Evolutionary conservation across 2,329 filamentous ascomycete genomes (phyloP).

Genomic region (Lizonia empirigonia): DNA sequence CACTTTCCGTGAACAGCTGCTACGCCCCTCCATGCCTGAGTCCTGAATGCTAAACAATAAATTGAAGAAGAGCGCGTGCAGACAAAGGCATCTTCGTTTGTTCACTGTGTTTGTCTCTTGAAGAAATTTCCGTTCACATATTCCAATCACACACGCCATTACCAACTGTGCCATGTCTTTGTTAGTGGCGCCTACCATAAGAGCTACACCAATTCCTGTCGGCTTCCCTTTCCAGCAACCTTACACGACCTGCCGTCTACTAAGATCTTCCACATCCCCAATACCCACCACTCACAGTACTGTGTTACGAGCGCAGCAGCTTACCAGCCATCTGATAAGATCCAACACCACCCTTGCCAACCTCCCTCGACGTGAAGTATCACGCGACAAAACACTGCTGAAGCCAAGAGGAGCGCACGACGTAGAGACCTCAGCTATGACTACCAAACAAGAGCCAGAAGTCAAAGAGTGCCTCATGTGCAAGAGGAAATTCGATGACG

Average conservation of each 20-base stretch:
- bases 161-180: no score
- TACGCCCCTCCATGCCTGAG: no score
- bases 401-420: neutral
- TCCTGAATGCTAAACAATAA: no score
- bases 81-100: no score
- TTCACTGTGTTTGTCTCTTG: no score
- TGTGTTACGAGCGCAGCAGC: conserved; percentile 7
- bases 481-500: conserved; percentile 5
- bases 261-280: conserved; percentile 20
- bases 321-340: conserved; percentile 12
- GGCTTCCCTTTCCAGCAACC: conserved; percentile 20
- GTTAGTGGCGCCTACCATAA: neutral
- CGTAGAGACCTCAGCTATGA: neutral
- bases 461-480: conserved; percentile 7
- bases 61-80: no score
- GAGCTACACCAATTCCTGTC: neutral
- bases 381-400: neutral
- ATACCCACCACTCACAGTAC: neutral
- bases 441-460: conserved; percentile 1
- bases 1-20: no score
- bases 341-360: conserved; percentile 5
- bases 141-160: no score
- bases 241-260: no score
- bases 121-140: no score
- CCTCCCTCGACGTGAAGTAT: neutral